These are phyloP conservation scores for Pulicaria dysenterica DNA, from an alignment of 129 eudicot species.

Conservation along the genomic window DNA sequence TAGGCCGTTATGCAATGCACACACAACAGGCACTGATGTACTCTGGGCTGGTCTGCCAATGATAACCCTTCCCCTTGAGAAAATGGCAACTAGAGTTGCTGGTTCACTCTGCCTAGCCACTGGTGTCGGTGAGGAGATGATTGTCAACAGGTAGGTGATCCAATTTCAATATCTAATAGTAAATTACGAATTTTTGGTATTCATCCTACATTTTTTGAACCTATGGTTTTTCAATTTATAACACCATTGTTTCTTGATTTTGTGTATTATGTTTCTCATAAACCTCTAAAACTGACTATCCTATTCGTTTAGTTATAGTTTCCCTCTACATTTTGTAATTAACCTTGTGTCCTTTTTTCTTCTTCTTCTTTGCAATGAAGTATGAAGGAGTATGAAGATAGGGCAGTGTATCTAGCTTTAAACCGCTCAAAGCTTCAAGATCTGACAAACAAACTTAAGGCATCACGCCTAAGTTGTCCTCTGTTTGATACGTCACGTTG, in stretches of 20 bases:
- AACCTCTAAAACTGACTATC: neutral
- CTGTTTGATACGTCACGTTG: conserved; percentile 86
- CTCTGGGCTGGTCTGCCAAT: conserved; percentile 99
- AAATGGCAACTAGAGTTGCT: conserved; percentile 99
- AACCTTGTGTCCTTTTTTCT: neutral
- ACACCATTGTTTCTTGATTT: no score
- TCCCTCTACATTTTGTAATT: neutral
- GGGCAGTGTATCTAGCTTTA: conserved; percentile 76
- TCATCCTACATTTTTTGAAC: neutral
- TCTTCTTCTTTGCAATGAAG: conserved; percentile 35
- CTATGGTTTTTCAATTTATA: neutral
- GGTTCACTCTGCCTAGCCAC: conserved; percentile 95
- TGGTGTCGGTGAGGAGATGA: conserved; percentile 81
- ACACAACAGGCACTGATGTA: conserved; percentile 97
- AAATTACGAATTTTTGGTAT: neutral
- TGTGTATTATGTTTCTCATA: neutral
- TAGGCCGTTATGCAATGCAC: conserved; percentile 97
- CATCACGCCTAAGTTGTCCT: conserved; percentile 78
- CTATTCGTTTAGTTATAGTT: neutral
- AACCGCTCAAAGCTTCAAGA: conserved; percentile 80
- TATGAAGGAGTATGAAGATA: conserved; percentile 91
- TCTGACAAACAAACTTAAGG: conserved; percentile 77
- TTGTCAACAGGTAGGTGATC: conserved; percentile 60
- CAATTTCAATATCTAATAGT: neutral
- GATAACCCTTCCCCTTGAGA: conserved; percentile 97